Evolutionary conservation across 2,329 filamentous ascomycete genomes (phyloP).

Genomic region (Hypoxylon sp.): DNA sequence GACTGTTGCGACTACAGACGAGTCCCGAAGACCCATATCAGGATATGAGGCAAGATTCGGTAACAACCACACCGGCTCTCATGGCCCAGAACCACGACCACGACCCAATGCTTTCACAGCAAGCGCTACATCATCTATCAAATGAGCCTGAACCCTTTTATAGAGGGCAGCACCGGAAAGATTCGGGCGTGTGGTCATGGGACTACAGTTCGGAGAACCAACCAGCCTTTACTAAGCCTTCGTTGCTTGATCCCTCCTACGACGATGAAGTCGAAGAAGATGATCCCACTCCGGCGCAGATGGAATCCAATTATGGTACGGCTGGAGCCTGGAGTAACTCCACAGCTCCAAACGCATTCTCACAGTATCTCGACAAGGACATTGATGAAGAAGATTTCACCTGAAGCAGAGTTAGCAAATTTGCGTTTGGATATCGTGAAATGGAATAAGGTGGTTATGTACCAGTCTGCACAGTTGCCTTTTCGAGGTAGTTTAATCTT

Average conservation of each 20-base stretch:
- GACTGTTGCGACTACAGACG: neutral
- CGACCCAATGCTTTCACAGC: conserved; percentile 26
- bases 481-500: neutral
- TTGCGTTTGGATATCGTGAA: neutral
- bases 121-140: conserved; percentile 13
- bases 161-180: conserved; percentile 19
- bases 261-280: neutral
- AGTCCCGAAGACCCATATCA: neutral
- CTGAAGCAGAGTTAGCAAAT: neutral
- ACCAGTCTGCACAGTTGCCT: neutral
- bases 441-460: neutral
- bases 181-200: conserved; percentile 31
- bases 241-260: neutral
- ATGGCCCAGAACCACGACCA: neutral
- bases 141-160: conserved; percentile 28
- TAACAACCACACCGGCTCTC: neutral
- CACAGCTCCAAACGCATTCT: neutral
- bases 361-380: conserved; percentile 1
- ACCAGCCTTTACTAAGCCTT: neutral
- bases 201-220: conserved; percentile 25
- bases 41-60: conserved; percentile 3
- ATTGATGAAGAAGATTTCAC: neutral
- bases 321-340: conserved; percentile 1
- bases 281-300: neutral
- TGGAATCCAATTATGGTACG: neutral